Base-by-base conservation (phyloP, 2,329 filamentous ascomycete genomes). In the Colletotrichum ledebouriae region DNA sequence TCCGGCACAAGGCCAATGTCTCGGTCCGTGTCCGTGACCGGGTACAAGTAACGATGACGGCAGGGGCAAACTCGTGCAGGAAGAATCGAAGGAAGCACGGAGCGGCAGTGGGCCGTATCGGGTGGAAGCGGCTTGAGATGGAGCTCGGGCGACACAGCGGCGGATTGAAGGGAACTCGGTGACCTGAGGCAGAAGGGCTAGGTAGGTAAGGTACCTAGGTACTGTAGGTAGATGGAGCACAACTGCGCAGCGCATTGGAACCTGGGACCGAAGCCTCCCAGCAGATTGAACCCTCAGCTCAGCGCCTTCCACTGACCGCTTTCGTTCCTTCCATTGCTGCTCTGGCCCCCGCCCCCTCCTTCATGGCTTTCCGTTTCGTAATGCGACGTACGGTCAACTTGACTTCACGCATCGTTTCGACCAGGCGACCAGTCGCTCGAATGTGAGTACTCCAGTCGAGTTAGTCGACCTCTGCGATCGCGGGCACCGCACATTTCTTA, bases 351-450 rank as follows among this genome's bases (percentile, higher is more conserved):
- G 52, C 64, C 59, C 53, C 55, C 61, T 59, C 66, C 66, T 66
- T 57, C 49, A 69, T 69, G 66, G 55, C 62, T 34, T 56, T 56
- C 49, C 66, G 66, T 60, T 66, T 60, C 61, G 55, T n/a, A 47
- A 65, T 53, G 42, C 65, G 55, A 57, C 61, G 55, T 29, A 55
- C 66, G 41, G 61, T 69, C 55, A 33, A 59, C 15, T n/a, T 56
- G 62, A 56, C 61, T 55, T 65, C 42, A 55, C 66, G 61, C 66
- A 65, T 66, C 42, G n/a, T 50, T 46, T 55, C 61, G 44, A 69
- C 41, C 34, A 58, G 25, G 59, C 57, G 61, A 25, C 66, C 53
- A 37, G 17, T 69, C 25, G 62, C 66, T 25, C 61, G 61, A 47
- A 66, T 50, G 66, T 69, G 59, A 12, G 65, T 53, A n/a, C 20